phyloP scores from a whole-genome alignment of 257 asterid genomes.

The Solanum appendiculatum region DNA sequence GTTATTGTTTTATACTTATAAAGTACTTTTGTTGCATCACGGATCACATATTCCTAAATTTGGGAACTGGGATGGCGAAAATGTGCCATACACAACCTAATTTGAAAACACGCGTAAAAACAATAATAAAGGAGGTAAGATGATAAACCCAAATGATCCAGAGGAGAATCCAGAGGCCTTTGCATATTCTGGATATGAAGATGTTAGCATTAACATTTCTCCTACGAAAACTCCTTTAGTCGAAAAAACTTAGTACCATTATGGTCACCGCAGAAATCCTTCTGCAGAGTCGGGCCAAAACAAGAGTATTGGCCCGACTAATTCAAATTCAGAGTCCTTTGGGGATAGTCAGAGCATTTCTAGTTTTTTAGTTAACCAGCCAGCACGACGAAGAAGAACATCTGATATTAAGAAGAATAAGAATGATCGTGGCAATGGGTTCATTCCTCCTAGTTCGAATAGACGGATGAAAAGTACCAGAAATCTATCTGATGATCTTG shows the following conservation, averaged over 20 bases:
- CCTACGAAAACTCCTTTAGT: neutral
- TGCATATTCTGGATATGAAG: neutral
- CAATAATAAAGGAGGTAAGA: constrained; percentile 19
- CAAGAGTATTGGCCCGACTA: constrained; percentile 9
- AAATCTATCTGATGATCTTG: constrained; percentile 31
- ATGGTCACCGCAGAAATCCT: constrained; percentile 5
- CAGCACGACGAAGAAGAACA: constrained; percentile 10
- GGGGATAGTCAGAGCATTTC: constrained; percentile 21
- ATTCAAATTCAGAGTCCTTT: constrained; percentile 11
- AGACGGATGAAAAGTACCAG: constrained; percentile 1
- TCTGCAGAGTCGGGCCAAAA: constrained; percentile 1
- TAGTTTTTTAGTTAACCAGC: neutral
- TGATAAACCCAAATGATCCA: constrained; percentile 74
- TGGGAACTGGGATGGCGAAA: constrained; percentile 72
- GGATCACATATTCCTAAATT: constrained; percentile 60
- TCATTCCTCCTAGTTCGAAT: constrained; percentile 10
- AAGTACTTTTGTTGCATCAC: neutral
- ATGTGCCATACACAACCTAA: constrained; percentile 60
- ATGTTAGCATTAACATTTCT: neutral
- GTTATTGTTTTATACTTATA: neutral
- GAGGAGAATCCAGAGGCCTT: constrained; percentile 71
- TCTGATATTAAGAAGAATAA: constrained; percentile 12
- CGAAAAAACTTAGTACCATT: neutral
- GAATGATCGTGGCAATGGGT: constrained; percentile 2
- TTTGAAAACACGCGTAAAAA: constrained; percentile 68